phyloP scores from a whole-genome alignment of 2,329 filamentous ascomycete genomes.

The Penicillium sp. region DNA sequence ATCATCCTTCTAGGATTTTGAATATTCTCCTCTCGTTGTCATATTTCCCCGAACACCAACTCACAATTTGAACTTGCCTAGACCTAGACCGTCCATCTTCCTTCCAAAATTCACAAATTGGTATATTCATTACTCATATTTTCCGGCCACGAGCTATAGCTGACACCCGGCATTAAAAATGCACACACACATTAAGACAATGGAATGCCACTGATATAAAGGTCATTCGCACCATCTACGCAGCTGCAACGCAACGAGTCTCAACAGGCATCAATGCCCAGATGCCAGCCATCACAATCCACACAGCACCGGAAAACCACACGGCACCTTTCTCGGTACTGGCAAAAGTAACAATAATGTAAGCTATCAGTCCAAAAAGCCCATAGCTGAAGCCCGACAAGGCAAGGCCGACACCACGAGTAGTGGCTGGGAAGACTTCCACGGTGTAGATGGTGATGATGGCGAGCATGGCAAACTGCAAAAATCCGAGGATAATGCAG shows the following conservation, averaged over 20 bases:
- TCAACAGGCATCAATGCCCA: conserved; percentile 9
- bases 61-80: too few species aligned
- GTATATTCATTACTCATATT: too few species aligned
- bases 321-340: conserved; percentile 12
- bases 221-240: too few species aligned
- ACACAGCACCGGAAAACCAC: conserved; percentile 22
- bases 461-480: conserved; percentile 14
- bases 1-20: too few species aligned
- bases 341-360: conserved; percentile 16
- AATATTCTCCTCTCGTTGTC: too few species aligned
- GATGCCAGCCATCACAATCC: conserved; percentile 19
- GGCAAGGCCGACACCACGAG: conserved; percentile 15
- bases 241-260: not conserved
- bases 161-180: too few species aligned
- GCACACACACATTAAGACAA: too few species aligned
- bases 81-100: too few species aligned
- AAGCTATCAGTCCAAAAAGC: conserved; percentile 15
- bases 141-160: too few species aligned
- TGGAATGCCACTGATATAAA: too few species aligned
- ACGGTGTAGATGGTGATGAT: conserved; percentile 19
- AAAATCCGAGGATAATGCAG: not conserved
- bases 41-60: too few species aligned
- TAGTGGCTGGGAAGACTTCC: conserved; percentile 13
- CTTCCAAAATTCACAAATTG: too few species aligned
- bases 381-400: conserved; percentile 17